A percentile compares a stretch with the other conserved stretches of the same genome.
phyloP scores from a whole-genome alignment of 2,329 filamentous ascomycete species.

The Aspergillus quadricinctus region DNA sequence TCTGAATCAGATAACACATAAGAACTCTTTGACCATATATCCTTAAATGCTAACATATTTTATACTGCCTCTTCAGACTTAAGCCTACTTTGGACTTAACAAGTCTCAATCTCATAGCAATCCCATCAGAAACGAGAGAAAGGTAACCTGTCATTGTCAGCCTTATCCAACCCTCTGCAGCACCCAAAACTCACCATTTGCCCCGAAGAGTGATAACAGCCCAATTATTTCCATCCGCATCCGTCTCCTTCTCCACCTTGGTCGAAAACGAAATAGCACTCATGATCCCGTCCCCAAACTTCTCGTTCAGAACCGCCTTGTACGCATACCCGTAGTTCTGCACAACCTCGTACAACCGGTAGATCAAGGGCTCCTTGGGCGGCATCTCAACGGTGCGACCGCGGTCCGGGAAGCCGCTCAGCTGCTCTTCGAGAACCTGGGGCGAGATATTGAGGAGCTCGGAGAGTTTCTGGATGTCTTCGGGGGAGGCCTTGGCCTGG shows the following conservation, averaged over 20 bases:
- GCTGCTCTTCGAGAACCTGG: slow-evolving; percentile 54
- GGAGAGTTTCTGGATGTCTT: slow-evolving; percentile 66
- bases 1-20: too few relatives aligned
- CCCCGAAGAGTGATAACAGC: slow-evolving; percentile 78
- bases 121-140: slow-evolving; percentile 41
- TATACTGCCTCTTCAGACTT: neutral
- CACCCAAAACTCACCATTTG: slow-evolving; percentile 62
- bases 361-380: slow-evolving; percentile 79
- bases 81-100: too few relatives aligned
- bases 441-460: slow-evolving; percentile 59
- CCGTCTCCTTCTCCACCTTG: slow-evolving; percentile 89
- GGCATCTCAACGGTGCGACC: slow-evolving; percentile 78
- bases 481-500: slow-evolving; percentile 67
- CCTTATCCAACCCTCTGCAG: neutral
- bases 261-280: slow-evolving; percentile 89
- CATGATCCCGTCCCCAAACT: slow-evolving; percentile 94
- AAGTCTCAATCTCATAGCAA: neutral
- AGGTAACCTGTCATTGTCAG: slow-evolving; percentile 37
- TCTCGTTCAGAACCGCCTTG: slow-evolving; percentile 93
- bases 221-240: slow-evolving; percentile 76
- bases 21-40: neutral
- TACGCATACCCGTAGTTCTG: slow-evolving; percentile 97
- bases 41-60: neutral
- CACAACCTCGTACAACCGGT: slow-evolving; percentile 87
- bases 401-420: slow-evolving; percentile 73